Conservation (phyloP, 306 rosid species). For the Malus sieversii region DNA sequence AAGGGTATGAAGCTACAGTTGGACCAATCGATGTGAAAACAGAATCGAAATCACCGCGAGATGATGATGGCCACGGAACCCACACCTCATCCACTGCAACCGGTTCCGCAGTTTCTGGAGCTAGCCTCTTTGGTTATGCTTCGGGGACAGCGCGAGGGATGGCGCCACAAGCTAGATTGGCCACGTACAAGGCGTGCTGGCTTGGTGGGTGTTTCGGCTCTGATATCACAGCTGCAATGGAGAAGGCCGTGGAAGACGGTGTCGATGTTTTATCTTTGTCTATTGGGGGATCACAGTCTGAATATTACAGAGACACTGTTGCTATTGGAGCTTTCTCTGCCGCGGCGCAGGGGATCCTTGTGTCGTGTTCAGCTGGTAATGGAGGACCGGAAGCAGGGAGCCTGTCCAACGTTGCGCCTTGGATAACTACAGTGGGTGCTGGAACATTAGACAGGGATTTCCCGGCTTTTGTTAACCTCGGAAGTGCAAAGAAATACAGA, state of each 20-base stretch:
- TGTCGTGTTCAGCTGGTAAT: conserved; percentile 82
- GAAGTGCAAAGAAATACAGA: conserved; percentile 47
- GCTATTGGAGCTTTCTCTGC: conserved; percentile 77
- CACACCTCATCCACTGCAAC: conserved; percentile 88
- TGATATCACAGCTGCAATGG: conserved; percentile 73
- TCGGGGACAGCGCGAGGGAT: conserved; percentile 82
- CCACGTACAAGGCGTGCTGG: conserved; percentile 85
- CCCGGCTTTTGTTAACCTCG: conserved; percentile 56
- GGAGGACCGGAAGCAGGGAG: conserved; percentile 44
- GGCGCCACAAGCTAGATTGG: conserved; percentile 75
- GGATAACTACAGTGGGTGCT: conserved; percentile 80
- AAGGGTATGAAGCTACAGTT: conserved; percentile 52
- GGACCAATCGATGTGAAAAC: conserved; percentile 39
- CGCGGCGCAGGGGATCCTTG: conserved; percentile 52
- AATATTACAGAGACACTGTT: conserved; percentile 52
- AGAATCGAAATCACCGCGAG: conserved; percentile 85
- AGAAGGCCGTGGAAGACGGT: conserved; percentile 76
- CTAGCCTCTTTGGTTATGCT: conserved; percentile 74
- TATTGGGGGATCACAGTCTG: conserved; percentile 46
- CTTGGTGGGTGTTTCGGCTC: conserved; percentile 52
- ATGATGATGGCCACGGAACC: conserved; percentile 84
- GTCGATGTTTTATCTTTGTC: conserved; percentile 73
- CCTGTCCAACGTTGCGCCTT: conserved; percentile 70
- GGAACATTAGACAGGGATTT: conserved; percentile 92
- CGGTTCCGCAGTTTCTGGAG: conserved; percentile 60